Evolutionary conservation across 768 basidiomycete species (phyloP), one percentile per base, ranked within the genome.

Genomic region (Dacryopinax primogenitus): DNA sequence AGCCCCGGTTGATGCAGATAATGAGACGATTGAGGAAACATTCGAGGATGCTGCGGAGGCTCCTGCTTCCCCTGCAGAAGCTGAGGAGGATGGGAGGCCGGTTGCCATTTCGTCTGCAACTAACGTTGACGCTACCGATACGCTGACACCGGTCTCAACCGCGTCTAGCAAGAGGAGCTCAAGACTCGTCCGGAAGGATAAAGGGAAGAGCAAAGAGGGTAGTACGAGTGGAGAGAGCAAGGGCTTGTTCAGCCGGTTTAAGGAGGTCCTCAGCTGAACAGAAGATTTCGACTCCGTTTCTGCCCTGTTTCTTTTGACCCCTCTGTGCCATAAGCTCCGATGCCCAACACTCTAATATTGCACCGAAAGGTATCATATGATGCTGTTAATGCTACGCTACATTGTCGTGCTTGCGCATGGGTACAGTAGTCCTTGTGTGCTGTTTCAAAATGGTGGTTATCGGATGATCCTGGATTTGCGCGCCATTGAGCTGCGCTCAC

Each of bases 161-260:
- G 9, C 51, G 9, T 58, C 51, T 30, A 26, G 26, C 15, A 58
- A 32, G 51, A 58, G 30, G 30, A 18, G 4, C 4, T 58, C 51
- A 9, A 58, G 32, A 30, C 26, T 58, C 13, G 32, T 15, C 26
- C 3, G 51, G 51, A 58, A 58, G 30, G 51, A 58, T 23, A 58
- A 18, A 21, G 15, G 51, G 9, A 58, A 58, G 51, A 58, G 51
- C 26, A 23, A 30, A 9, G 51, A 58, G 51, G 51, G 32, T n/a
- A n/a, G n/a, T n/a, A n/a, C n/a, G 26, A 58, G 13, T 18, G 51
- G 51, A 13, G 70, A 69, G 33, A 68, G 66, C 11, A 63, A 65
- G 37, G 72, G 72, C 7, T 35, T 73, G 12, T 66, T 73, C 36
- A 65, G 68, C 61, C 68, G 69, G 28, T 68, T 72, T 67, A 73